A percentile compares a stretch with the other conserved stretches of the same genome.
These are phyloP conservation scores for Mangifera indica DNA, from an alignment of 345 rosid genomes.

Conservation along the genomic window DNA sequence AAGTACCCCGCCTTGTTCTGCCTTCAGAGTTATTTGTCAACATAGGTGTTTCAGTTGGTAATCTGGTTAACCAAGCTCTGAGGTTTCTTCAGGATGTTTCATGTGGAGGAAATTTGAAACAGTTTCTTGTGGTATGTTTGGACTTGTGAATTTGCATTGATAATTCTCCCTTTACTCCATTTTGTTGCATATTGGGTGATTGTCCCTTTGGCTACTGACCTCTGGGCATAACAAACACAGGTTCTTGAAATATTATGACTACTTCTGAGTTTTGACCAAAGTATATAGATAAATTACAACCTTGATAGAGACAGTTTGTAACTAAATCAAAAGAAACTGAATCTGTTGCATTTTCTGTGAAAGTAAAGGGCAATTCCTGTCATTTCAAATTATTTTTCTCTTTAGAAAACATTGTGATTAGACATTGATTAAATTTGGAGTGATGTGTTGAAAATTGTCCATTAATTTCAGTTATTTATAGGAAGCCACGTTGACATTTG, in stretches of 20 bases:
- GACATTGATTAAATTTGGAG: background rate
- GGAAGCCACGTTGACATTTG: background rate
- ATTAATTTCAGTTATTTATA: background rate
- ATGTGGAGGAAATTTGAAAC: conserved; percentile 71
- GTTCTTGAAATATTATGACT: background rate
- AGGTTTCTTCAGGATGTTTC: conserved; percentile 74
- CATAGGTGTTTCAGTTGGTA: conserved; percentile 58
- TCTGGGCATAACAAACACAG: background rate
- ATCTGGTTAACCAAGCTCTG: conserved; percentile 64
- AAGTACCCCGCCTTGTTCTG: conserved; percentile 74
- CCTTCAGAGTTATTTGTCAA: conserved; percentile 74
- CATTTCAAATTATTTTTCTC: too few species aligned
- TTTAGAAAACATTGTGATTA: background rate
- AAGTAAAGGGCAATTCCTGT: background rate
- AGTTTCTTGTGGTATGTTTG: conserved; percentile 62
- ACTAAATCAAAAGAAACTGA: background rate
- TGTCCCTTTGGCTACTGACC: too few species aligned
- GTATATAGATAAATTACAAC: too few species aligned
- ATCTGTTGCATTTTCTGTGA: too few species aligned
- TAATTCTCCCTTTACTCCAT: background rate
- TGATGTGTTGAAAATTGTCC: background rate
- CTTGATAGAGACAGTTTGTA: background rate
- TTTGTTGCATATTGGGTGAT: background rate
- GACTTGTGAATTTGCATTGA: background rate
- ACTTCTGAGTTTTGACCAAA: background rate